Conservation (phyloP, 2,329 filamentous ascomycete species). For the Diatrype stigma region DNA sequence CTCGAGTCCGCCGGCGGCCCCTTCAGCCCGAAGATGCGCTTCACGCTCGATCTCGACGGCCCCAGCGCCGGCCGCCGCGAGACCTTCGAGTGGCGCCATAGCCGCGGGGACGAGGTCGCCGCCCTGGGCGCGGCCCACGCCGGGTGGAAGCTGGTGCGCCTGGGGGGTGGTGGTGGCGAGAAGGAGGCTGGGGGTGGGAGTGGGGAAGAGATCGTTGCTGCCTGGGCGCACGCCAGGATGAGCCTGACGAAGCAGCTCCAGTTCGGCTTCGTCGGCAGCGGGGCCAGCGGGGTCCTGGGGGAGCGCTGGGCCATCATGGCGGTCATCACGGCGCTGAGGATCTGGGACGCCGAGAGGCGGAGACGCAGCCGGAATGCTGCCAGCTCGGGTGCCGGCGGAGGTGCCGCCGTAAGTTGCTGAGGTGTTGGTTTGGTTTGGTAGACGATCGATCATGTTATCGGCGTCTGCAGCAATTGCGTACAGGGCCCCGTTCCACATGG, state of each 20-base stretch:
- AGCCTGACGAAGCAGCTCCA: slow-evolving; percentile 31
- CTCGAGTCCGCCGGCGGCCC: slow-evolving; percentile 6
- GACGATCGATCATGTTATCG: no score
- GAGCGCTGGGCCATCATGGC: slow-evolving; percentile 41
- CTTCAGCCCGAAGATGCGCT: slow-evolving; percentile 21
- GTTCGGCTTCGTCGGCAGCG: slow-evolving; percentile 38
- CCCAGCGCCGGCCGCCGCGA: slow-evolving; percentile 23
- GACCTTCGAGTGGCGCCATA: slow-evolving; percentile 40
- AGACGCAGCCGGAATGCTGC: background rate
- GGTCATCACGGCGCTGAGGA: slow-evolving; percentile 32
- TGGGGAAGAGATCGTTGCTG: slow-evolving; percentile 38
- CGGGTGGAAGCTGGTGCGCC: slow-evolving; percentile 40
- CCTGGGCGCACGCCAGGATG: slow-evolving; percentile 27
- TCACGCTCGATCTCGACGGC: slow-evolving; percentile 28
- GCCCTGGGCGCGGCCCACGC: slow-evolving; percentile 24
- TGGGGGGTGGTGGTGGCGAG: slow-evolving; percentile 14
- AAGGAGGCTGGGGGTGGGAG: slow-evolving; percentile 10
- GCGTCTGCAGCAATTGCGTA: no score
- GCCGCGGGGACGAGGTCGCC: slow-evolving; percentile 30
- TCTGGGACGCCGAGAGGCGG: slow-evolving; percentile 22
- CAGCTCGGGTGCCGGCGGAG: background rate
- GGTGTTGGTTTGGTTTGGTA: no score
- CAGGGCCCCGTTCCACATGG: no score
- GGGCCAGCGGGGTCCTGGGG: slow-evolving; percentile 34
- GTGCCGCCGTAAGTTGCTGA: no score